These are phyloP conservation scores for Chlorella sp. DNA, from an alignment of 139 green algal genomes.

Conservation along the genomic window DNA sequence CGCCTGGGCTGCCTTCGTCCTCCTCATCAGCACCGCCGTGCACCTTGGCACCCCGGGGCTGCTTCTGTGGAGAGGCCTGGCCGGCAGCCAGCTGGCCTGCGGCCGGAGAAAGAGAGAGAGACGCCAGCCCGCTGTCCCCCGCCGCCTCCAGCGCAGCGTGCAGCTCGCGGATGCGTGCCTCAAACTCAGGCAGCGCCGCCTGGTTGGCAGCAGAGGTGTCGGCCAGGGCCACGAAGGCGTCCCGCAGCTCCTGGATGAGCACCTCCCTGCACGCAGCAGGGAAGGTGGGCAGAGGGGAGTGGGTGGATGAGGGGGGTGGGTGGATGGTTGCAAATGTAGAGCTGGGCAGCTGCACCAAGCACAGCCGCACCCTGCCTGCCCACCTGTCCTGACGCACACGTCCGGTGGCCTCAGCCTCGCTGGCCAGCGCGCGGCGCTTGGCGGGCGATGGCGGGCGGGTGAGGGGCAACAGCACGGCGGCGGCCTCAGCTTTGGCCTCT, in stretches of 20 bases:
- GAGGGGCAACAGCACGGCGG: slow-evolving; percentile 17
- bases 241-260: slow-evolving; percentile 57
- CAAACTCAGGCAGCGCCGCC: background rate
- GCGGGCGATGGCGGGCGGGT: slow-evolving; percentile 20
- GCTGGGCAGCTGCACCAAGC: too few species aligned
- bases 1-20: background rate
- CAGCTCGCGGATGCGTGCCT: slow-evolving; percentile 19
- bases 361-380: background rate
- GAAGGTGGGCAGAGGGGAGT: background rate
- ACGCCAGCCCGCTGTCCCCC: background rate
- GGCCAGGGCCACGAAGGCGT: slow-evolving; percentile 27
- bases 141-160: slow-evolving; percentile 21
- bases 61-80: background rate
- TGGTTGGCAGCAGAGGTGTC: background rate
- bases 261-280: slow-evolving; percentile 41
- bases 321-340: too few species aligned
- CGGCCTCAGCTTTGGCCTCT: slow-evolving; percentile 10
- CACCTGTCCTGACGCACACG: slow-evolving; percentile 26
- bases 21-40: background rate
- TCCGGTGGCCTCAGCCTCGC: slow-evolving; percentile 23
- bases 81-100: background rate
- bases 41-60: background rate
- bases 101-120: too few species aligned
- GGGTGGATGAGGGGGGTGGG: too few species aligned
- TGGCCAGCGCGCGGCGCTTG: slow-evolving; percentile 25